A percentile compares a stretch with the other conserved stretches of the same genome.
Evolutionary conservation across 352 stramenopile species (phyloP).

Genomic region (Phytophthora fragariae): DNA sequence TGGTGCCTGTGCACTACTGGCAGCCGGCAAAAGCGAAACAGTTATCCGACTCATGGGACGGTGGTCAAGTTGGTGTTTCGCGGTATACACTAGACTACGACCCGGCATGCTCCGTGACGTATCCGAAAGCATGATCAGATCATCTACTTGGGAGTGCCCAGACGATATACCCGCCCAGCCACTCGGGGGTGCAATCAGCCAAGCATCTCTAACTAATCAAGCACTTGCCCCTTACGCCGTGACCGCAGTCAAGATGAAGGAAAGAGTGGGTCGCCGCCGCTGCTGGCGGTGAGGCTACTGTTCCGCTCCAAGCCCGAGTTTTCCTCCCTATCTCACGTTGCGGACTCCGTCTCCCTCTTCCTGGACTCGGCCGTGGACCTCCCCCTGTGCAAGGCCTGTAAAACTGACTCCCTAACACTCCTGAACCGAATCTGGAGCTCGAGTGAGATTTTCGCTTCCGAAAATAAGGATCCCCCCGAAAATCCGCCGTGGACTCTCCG

Average conservation of each 20-base stretch:
- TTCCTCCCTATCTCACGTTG: background rate
- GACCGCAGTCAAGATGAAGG: background rate
- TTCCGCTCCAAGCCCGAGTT: background rate
- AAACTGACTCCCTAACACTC: background rate
- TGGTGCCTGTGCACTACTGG: constrained; percentile 30
- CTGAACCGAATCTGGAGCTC: background rate
- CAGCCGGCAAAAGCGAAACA: constrained; percentile 36
- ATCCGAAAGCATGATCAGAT: constrained; percentile 35
- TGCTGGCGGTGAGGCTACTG: background rate
- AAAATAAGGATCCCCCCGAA: background rate
- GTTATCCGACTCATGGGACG: constrained; percentile 35
- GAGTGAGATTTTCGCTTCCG: background rate
- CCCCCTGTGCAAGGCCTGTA: background rate
- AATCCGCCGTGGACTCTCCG: background rate
- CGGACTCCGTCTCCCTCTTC: background rate
- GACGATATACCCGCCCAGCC: background rate
- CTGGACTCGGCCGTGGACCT: background rate
- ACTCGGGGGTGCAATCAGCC: background rate
- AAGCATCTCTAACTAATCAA: background rate
- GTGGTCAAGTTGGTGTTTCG: constrained; percentile 33
- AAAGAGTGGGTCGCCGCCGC: background rate
- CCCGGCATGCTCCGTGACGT: background rate
- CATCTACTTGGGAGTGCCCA: constrained; percentile 28
- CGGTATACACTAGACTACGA: background rate
- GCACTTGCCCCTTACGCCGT: background rate